Conservation (phyloP, 805 yeast species). For the Candida insectorum region DNA sequence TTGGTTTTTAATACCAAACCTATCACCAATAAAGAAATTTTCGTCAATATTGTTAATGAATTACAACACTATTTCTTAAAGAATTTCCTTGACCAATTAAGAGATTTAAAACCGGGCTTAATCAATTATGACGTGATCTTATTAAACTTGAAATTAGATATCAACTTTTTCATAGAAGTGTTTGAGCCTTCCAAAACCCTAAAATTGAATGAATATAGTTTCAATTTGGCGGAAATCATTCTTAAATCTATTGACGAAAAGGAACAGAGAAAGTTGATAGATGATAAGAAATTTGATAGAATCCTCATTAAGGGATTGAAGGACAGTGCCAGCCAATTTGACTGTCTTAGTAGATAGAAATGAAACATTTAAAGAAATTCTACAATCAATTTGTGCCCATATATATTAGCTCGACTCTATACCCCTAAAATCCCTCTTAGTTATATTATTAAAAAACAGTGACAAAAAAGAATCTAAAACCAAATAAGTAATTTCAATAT, state of each 20-base stretch:
- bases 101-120: conserved; percentile 17
- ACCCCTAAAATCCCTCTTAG: conserved; percentile 10
- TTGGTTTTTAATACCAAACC: conserved; percentile 38
- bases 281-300: conserved; percentile 13
- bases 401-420: conserved; percentile 7
- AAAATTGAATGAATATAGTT: conserved; percentile 31
- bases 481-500: not conserved
- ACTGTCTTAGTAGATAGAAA: conserved; percentile 19
- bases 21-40: conserved; percentile 33
- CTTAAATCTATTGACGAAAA: conserved; percentile 24
- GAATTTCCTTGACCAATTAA: conserved; percentile 27
- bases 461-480: not conserved
- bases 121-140: conserved; percentile 12
- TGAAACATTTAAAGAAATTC: too few species aligned
- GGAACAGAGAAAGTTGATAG: conserved; percentile 12
- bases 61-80: conserved; percentile 35
- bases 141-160: conserved; percentile 33
- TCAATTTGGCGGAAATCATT: conserved; percentile 29
- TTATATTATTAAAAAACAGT: conserved; percentile 1
- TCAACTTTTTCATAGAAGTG: conserved; percentile 35
- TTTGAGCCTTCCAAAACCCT: conserved; percentile 34
- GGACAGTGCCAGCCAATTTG: conserved; percentile 25
- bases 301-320: conserved; percentile 11
- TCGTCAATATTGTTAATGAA: conserved; percentile 33
- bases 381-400: conserved; percentile 1